These are phyloP conservation scores for Suillus variegatus DNA, from an alignment of 768 basidiomycete species.

Conservation along the genomic window DNA sequence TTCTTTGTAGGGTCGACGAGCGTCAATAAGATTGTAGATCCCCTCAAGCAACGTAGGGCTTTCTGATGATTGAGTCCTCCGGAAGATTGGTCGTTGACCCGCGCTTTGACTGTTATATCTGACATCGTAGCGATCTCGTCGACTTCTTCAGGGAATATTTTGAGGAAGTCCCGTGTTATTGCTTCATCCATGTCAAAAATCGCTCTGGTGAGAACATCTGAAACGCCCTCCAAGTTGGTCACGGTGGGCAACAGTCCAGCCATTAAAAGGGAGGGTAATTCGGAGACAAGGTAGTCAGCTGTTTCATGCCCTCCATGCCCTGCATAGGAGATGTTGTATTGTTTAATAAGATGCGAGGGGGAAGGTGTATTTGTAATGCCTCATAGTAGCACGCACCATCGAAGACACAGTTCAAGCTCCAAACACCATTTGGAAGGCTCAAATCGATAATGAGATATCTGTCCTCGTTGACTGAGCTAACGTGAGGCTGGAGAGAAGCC, in stretches of 20 bases:
- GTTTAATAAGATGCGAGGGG: not conserved
- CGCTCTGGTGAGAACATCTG: conserved; percentile 34
- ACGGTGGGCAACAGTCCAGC: conserved; percentile 7
- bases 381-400: conserved; percentile 38
- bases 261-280: conserved; percentile 33
- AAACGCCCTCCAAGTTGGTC: conserved; percentile 19
- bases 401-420: conserved; percentile 48
- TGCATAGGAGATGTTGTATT: conserved; percentile 17
- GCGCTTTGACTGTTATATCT: conserved; percentile 37
- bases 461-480: conserved; percentile 46
- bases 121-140: conserved; percentile 30
- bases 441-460: conserved; percentile 44
- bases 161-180: conserved; percentile 38
- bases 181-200: conserved; percentile 41
- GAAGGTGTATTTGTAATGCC: not conserved
- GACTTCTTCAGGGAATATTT: conserved; percentile 42
- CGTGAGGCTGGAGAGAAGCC: conserved; percentile 51
- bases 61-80: conserved; percentile 34
- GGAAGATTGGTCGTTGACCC: conserved; percentile 39
- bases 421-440: conserved; percentile 37
- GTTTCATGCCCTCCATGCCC: conserved; percentile 49
- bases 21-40: conserved; percentile 50
- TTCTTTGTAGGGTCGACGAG: conserved; percentile 42
- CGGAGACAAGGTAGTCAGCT: conserved; percentile 39
- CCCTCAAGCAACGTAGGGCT: conserved; percentile 49